A percentile compares a stretch with the other conserved stretches of the same genome.
Evolutionary conservation across 495 filamentous ascomycete species (phyloP).

Genomic region (Bacidia gigantensis): DNA sequence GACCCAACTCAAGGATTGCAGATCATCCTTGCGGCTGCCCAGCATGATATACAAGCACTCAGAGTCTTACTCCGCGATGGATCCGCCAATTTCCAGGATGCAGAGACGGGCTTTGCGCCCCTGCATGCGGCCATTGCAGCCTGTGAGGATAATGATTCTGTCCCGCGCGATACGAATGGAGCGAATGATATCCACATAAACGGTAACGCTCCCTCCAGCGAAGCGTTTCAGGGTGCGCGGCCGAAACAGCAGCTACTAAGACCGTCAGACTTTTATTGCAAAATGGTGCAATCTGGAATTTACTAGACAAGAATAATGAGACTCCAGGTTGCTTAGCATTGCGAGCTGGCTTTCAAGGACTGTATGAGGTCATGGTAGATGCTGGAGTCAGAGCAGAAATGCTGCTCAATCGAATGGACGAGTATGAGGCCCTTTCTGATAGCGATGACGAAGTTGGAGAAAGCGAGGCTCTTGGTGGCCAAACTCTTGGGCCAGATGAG

Average conservation of each 20-base stretch:
- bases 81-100: slow-evolving; percentile 64
- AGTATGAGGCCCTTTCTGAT: slow-evolving; percentile 59
- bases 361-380: slow-evolving; percentile 80
- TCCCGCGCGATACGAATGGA: slow-evolving; percentile 22
- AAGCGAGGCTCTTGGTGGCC: background rate
- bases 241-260: slow-evolving; percentile 41
- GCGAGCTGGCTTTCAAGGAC: slow-evolving; percentile 50
- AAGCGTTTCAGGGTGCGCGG: slow-evolving; percentile 13
- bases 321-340: slow-evolving; percentile 82
- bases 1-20: too few relatives aligned
- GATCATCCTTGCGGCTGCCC: slow-evolving; percentile 68
- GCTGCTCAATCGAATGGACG: slow-evolving; percentile 59
- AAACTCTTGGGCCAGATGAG: background rate
- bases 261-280: slow-evolving; percentile 66
- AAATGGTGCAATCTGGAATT: slow-evolving; percentile 94
- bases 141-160: slow-evolving; percentile 44
- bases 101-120: slow-evolving; percentile 72
- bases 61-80: slow-evolving; percentile 55
- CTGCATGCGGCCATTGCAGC: slow-evolving; percentile 83
- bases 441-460: slow-evolving; percentile 33
- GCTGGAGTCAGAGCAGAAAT: slow-evolving; percentile 87
- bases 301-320: slow-evolving; percentile 70
- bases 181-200: slow-evolving; percentile 16
- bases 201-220: slow-evolving; percentile 10
- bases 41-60: slow-evolving; percentile 67